phyloP scores from a whole-genome alignment of 495 filamentous ascomycete genomes.

The Tuber aestivum region DNA sequence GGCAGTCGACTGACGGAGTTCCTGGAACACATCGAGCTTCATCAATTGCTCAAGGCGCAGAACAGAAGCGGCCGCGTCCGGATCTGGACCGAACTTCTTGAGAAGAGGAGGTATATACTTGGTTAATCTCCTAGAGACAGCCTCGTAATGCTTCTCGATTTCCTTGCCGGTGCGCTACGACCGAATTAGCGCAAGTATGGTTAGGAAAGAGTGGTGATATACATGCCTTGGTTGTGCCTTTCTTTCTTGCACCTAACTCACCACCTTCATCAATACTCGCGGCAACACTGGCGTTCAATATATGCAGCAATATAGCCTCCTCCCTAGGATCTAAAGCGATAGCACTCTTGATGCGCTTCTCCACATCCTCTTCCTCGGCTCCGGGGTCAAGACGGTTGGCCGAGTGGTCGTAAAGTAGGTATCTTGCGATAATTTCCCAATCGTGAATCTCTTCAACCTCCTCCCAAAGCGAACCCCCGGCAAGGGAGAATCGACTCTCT shows the following conservation, averaged over 20 bases:
- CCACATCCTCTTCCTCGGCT: constrained; percentile 50
- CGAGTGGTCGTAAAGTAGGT: constrained; percentile 87
- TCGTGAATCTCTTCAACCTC: constrained; percentile 69
- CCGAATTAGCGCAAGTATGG: not conserved
- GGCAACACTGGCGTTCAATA: constrained; percentile 59
- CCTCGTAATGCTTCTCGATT: constrained; percentile 49
- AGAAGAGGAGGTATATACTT: constrained; percentile 73
- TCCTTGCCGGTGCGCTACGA: constrained; percentile 47
- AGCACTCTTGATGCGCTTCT: constrained; percentile 55
- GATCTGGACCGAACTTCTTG: constrained; percentile 85
- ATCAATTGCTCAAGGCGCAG: constrained; percentile 81
- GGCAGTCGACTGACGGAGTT: constrained; percentile 74
- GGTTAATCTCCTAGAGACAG: constrained; percentile 53
- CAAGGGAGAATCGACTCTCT: constrained; percentile 77
- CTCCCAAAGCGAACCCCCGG: constrained; percentile 76
- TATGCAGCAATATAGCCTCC: constrained; percentile 76
- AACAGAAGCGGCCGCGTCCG: constrained; percentile 75
- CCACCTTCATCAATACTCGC: constrained; percentile 36
- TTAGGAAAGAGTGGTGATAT: constrained; percentile 7
- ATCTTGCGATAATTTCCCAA: constrained; percentile 84
- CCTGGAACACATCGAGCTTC: constrained; percentile 80
- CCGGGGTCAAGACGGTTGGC: constrained; percentile 44
- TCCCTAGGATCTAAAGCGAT: constrained; percentile 71
- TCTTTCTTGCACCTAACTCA: constrained; percentile 28
- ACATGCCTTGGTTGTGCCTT: constrained; percentile 36